These are phyloP conservation scores for Taphrina confusa DNA, from an alignment of 1,139 yeast genomes.

Conservation along the genomic window DNA sequence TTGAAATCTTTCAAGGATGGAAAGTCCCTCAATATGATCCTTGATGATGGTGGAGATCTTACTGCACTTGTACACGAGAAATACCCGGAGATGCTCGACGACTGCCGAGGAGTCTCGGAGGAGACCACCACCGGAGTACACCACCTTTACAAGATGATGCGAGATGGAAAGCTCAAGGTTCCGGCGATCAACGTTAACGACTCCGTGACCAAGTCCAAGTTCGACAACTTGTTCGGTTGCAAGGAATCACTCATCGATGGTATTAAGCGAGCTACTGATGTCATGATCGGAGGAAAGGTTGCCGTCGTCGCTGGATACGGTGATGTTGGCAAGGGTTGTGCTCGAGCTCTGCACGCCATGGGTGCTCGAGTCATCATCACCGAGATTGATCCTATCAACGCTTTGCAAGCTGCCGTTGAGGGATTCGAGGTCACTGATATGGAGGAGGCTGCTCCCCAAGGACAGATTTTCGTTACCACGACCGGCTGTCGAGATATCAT, in stretches of 20 bases:
- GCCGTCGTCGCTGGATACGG: conserved; percentile 99
- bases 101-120: conserved; percentile 95
- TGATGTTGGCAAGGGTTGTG: conserved; percentile 99
- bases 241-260: conserved; percentile 99
- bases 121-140: conserved; percentile 99
- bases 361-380: conserved; percentile 99
- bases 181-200: conserved; percentile 99
- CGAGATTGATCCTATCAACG: conserved; percentile 98
- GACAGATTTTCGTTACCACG: conserved; percentile 99
- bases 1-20: conserved; percentile 96
- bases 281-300: conserved; percentile 99
- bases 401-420: conserved; percentile 98
- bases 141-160: conserved; percentile 96
- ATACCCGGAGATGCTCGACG: conserved; percentile 96
- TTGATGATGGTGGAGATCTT: conserved; percentile 99
- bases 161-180: conserved; percentile 86
- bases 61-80: conserved; percentile 96
- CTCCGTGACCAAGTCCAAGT: conserved; percentile 98
- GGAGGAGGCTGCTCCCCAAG: conserved; percentile 89
- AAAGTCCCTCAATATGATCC: conserved; percentile 92
- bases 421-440: conserved; percentile 97
- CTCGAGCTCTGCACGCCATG: conserved; percentile 98
- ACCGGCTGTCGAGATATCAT: conserved; percentile 99
- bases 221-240: conserved; percentile 99
- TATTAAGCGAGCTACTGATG: conserved; percentile 99